Evolutionary conservation across 345 rosid species (phyloP), one percentile per base, ranked within the genome.

Genomic region (Draba incana): DNA sequence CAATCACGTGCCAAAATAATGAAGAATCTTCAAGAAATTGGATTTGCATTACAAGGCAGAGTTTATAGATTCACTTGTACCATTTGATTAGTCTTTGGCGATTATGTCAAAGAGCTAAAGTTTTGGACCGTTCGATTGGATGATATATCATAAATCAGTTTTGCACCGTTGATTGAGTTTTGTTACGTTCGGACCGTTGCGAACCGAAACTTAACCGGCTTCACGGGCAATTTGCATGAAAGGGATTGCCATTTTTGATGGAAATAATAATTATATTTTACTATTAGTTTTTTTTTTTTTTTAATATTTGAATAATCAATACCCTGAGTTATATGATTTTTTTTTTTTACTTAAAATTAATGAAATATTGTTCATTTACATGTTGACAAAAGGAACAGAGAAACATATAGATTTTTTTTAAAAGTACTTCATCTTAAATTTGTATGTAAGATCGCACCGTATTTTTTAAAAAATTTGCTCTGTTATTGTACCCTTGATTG

Each of bases 1-100:
- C 97, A 5, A 67, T 88, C 10, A 41, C 63, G 4, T 68, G 66
- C 38, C 64, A 72, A 39, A 64, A 63, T 57, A 66, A 49, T 13
- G 78, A 75, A 12, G 84, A 79, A 50, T 62, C 83, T 54, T 75
- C 30, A 9, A 79, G 64, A 78, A 77, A 53, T 44, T 88, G 93
- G 97, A 81, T 92, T 6, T 86, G 98, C 77, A 78, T 88, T 59
- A 75, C 39, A 8, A 35, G 39, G 83, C 39, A 56, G 86, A 66
- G 53, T 51, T 2, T 6, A 51, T 35, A 64, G 48, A 37, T 12
- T 13, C 30, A 20, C 20, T 20, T 20, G 20, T 20, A 20, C 20
- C 20, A 20, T 20, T 20, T 20, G 20, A 20, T 20, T 20, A 20
- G 20, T 20, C 20, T 62, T 10, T 45, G 42, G 33, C 14, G 66